phyloP scores from a whole-genome alignment of 2,329 filamentous ascomycete genomes.

The Diaporthe longicolla region DNA sequence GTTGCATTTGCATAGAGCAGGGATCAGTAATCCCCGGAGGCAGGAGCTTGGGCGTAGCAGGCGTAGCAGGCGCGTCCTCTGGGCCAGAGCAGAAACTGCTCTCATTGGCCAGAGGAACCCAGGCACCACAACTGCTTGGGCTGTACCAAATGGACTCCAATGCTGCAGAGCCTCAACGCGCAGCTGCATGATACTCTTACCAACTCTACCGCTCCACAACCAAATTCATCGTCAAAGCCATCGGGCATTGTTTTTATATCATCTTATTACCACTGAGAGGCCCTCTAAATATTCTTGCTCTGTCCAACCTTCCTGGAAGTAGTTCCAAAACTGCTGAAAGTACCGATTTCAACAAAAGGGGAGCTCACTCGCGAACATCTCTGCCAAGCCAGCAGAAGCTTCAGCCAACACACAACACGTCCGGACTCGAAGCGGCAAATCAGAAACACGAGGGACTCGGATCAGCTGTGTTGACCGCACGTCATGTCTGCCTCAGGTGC shows the following conservation, averaged over 20 bases:
- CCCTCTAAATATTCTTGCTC: no score
- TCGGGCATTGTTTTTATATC: neutral
- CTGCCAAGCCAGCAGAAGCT: neutral
- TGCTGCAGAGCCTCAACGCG: constrained; percentile 29
- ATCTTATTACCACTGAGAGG: neutral
- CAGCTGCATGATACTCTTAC: constrained; percentile 7
- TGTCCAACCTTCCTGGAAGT: neutral
- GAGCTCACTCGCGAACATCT: neutral
- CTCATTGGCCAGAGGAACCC: constrained; percentile 14
- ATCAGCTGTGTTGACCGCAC: neutral
- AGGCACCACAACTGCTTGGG: neutral
- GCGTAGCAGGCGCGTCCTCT: neutral
- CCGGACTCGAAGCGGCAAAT: neutral
- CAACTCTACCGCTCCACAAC: neutral
- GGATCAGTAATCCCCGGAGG: constrained; percentile 19
- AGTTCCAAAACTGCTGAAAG: neutral
- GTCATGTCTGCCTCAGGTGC: constrained; percentile 38
- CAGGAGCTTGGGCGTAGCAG: constrained; percentile 4
- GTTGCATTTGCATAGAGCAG: constrained; percentile 12
- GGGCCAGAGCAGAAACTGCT: neutral
- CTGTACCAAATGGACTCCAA: constrained; percentile 9
- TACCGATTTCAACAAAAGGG: neutral
- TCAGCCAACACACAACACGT: neutral
- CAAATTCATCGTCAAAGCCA: constrained; percentile 1
- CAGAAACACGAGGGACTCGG: neutral